Conservation (phyloP, 2,329 filamentous ascomycete genomes). For the Aspergillus sp. region DNA sequence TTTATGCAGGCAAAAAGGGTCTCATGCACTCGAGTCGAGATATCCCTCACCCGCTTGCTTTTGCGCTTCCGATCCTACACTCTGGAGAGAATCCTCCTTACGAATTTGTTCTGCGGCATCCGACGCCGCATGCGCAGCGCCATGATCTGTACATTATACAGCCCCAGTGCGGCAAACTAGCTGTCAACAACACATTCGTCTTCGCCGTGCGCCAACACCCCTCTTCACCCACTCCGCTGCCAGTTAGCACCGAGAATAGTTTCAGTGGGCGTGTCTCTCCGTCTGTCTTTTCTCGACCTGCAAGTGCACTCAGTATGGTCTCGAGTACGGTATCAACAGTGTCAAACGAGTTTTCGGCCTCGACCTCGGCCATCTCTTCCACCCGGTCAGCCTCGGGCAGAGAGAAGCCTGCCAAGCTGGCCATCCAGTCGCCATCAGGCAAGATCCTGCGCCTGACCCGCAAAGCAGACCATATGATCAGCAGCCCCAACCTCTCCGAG, state of each 20-base stretch:
- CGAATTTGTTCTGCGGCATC: constrained; percentile 89
- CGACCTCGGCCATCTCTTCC: constrained; percentile 60
- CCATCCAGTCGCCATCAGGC: constrained; percentile 89
- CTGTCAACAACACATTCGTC: constrained; percentile 96
- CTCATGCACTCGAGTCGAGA: constrained; percentile 98
- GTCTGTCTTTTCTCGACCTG: constrained; percentile 57
- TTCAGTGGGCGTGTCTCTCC: constrained; percentile 55
- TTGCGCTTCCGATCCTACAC: constrained; percentile 88
- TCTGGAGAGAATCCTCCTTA: constrained; percentile 91
- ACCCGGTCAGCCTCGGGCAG: constrained; percentile 37
- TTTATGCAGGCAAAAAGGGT: constrained; percentile 92
- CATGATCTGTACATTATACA: constrained; percentile 97
- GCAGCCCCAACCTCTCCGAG: constrained; percentile 35
- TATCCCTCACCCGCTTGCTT: constrained; percentile 88
- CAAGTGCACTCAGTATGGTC: constrained; percentile 65
- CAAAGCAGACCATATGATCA: constrained; percentile 52
- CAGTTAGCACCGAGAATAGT: constrained; percentile 38
- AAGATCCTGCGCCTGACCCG: constrained; percentile 78
- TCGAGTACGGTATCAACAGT: constrained; percentile 56
- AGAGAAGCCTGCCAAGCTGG: constrained; percentile 89
- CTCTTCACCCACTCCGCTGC: constrained; percentile 57
- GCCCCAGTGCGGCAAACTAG: constrained; percentile 86
- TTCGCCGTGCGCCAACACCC: constrained; percentile 95
- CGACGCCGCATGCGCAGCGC: constrained; percentile 94
- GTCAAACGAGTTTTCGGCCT: constrained; percentile 47